These are phyloP conservation scores for Backusella mclennaniae DNA, from an alignment of 192 early-diverging fungal genomes.

Conservation along the genomic window DNA sequence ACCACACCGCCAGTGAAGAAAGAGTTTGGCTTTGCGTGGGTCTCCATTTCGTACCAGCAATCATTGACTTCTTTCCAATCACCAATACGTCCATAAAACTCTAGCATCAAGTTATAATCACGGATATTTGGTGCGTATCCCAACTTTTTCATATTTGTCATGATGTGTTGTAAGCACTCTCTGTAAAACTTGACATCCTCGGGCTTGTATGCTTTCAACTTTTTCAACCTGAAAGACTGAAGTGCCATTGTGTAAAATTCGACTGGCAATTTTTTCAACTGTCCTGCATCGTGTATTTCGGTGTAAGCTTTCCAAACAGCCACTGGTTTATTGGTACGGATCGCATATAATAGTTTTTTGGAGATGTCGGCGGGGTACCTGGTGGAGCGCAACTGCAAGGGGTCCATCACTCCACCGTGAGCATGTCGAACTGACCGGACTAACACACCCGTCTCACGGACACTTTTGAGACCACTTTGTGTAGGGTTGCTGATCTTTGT, in stretches of 20 bases:
- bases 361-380: not conserved
- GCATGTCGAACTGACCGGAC: not conserved
- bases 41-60: constrained; percentile 23
- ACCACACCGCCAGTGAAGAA: constrained; percentile 7
- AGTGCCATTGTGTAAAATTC: constrained; percentile 34
- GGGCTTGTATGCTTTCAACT: constrained; percentile 13
- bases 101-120: constrained; percentile 38
- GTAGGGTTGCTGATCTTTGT: not conserved
- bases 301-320: constrained; percentile 35
- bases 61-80: constrained; percentile 23
- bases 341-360: constrained; percentile 12
- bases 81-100: constrained; percentile 31
- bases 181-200: constrained; percentile 22
- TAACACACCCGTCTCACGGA: not conserved
- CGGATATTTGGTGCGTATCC: constrained; percentile 20
- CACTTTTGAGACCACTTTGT: not conserved
- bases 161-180: constrained; percentile 25
- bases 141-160: constrained; percentile 19
- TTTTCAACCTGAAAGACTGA: constrained; percentile 23
- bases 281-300: constrained; percentile 10
- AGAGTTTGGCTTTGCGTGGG: not conserved
- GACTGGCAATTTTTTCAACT: constrained; percentile 16
- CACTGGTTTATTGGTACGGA: constrained; percentile 22
- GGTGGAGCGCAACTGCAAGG: constrained; percentile 8
- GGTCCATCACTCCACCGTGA: constrained; percentile 4